These are phyloP conservation scores for Podospora tetraspora DNA, from an alignment of 495 filamentous ascomycete genomes.

Conservation along the genomic window DNA sequence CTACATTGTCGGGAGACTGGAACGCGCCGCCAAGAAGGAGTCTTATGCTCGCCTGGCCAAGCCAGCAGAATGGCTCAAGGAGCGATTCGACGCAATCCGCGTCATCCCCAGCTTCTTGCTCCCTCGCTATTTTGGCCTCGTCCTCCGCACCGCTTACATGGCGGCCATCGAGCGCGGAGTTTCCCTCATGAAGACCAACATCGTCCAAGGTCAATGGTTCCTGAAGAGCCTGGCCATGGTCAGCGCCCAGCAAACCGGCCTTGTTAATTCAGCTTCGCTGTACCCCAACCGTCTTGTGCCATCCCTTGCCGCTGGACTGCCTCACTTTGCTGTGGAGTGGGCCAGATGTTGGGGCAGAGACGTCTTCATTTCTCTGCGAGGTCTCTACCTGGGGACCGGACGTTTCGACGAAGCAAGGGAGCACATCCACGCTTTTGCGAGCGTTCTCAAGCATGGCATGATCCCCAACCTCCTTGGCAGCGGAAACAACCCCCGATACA, in stretches of 20 bases:
- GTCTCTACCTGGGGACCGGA: conserved; percentile 81
- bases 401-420: conserved; percentile 83
- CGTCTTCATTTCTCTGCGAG: conserved; percentile 91
- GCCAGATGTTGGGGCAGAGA: conserved; percentile 96
- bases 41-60: conserved; percentile 54
- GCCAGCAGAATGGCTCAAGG: conserved; percentile 71
- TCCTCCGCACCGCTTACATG: conserved; percentile 78
- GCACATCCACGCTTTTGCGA: conserved; percentile 93
- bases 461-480: conserved; percentile 89
- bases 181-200: conserved; percentile 68
- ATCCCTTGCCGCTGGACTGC: conserved; percentile 85
- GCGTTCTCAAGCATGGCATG: conserved; percentile 97
- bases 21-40: conserved; percentile 59
- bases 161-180: conserved; percentile 74
- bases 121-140: conserved; percentile 87
- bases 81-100: conserved; percentile 78
- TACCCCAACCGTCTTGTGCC: conserved; percentile 80
- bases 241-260: conserved; percentile 81
- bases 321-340: conserved; percentile 93
- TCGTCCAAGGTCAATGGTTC: conserved; percentile 77
- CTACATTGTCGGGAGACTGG: conserved; percentile 73
- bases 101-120: conserved; percentile 81
- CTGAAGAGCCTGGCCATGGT: conserved; percentile 81
- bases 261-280: conserved; percentile 81
- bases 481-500: conserved; percentile 89